Base-by-base conservation (phyloP, 2,329 filamentous ascomycete genomes). In the Paraconiothyrium brasiliense region DNA sequence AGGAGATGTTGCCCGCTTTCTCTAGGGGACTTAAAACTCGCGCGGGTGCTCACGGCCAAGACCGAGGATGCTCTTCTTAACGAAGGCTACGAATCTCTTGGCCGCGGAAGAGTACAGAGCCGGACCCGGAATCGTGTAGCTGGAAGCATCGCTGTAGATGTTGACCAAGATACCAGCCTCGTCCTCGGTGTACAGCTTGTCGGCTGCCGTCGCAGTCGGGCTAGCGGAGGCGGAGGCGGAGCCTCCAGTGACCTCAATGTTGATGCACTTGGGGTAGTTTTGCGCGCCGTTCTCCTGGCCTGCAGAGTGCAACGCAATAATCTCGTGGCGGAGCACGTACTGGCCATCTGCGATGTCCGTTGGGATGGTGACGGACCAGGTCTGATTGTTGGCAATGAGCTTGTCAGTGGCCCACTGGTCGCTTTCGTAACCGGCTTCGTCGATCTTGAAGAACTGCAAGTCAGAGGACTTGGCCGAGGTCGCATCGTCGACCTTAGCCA, bases 361-460 rank as follows among this genome's bases (percentile, higher is more conserved):
- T 13, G 86, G 86, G 59, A 88, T 84, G 37, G 78, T 82, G 61
- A 86, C 83, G 54, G 74, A 71, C 75, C 85, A 84, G 54, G 79
- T 79, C 52, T 82, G 78, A 63, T 80, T 79, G 70, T 81, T 82
- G 52, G 80, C 76, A 57, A 85, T 80, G 64, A 86, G 74, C 59
- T 82, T 72, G 65, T 88, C 86, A 11, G 84, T 77, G 50, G 85
- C 87, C 87, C 87, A 90, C 46, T 73, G 77, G 49, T 77, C 79
- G 63, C 79, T 71, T 62, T 85, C 78, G 65, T 87, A 82, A 60
- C 88, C 89, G 37, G 75, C 80, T 59, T 83, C 83, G 43, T 84
- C 83, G 61, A 90, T 89, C 83, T 91, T 91, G 83, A 89, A 86
- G 76, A 85, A 90, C 65, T 85, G 76, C 34, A 90, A 82, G 5